Evolutionary conservation across 2,329 filamentous ascomycete genomes (phyloP), one percentile per base, ranked within the genome.

Genomic region (Fusarium sambucinum): DNA sequence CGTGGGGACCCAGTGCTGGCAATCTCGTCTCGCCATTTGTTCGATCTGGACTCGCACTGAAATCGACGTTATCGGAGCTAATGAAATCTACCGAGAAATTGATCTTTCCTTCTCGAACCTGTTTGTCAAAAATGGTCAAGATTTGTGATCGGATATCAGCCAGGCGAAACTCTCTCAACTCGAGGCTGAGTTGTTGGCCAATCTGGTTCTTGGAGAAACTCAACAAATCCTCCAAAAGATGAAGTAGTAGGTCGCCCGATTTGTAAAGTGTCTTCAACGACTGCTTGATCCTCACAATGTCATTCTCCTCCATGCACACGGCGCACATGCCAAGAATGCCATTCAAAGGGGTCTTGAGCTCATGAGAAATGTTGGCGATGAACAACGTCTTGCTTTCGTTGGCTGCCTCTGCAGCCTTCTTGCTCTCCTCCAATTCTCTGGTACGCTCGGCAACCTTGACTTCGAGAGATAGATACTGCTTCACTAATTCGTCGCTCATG

Each of bases 321-420:
- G 93, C 92, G 71, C 91, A 94, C 91, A 97, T 96, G 61, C 96
- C 96, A 73, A 99, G 84, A 48, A 98, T 97, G 14, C 95, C 96
- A 75, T 98, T 98, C 59, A 98, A 85, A 0, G 96, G 96, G 2
- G 96, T 99, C 76, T 97, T 96, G 35, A 99, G 84, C 78, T 98
- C 88, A 72, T 90, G 88, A 1, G 89, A 91, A 51, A 98, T 97
- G 73, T 98, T 98, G 19, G 96, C 96, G 67, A 99, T 96, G 81
- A 98, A 98, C 11, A 98, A 84, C 0, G 96, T 98, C 81, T 99
- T 99, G 84, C 93, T 96, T 80, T 97, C 92, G 73, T 97, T 97
- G 5, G 94, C 94, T n/a, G 92, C 92, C 78, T 97, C 94, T 2
- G 94, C 94, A 2, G 93, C 93, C 80, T 93, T 93, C 77, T 97